A percentile compares a stretch with the other conserved stretches of the same genome.
phyloP scores from a whole-genome alignment of 768 basidiomycete genomes.

The Porpolomopsis calyptriformis region DNA sequence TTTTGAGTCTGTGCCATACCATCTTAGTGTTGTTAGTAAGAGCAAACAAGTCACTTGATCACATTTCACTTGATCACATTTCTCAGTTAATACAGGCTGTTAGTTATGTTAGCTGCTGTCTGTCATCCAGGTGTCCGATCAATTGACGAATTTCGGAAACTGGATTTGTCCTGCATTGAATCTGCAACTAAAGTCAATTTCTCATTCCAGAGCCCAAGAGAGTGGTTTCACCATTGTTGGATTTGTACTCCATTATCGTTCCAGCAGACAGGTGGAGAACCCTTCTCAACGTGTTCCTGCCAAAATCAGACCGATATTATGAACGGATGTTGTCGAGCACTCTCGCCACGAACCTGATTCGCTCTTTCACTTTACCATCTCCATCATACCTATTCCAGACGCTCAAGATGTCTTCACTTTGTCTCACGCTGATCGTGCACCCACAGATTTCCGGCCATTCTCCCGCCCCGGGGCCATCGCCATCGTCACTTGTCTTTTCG shows the following conservation, averaged over 20 bases:
- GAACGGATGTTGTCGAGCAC: constrained; percentile 1
- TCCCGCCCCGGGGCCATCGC: constrained; percentile 26
- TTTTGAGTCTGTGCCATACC: not conserved
- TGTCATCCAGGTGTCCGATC: constrained; percentile 39
- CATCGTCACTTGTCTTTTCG: constrained; percentile 26
- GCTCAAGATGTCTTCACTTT: constrained; percentile 88
- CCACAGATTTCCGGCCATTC: constrained; percentile 84
- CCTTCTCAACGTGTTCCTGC: constrained; percentile 68
- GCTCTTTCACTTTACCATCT: constrained; percentile 65
- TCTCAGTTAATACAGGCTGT: too few species aligned
- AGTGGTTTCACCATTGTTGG: constrained; percentile 61
- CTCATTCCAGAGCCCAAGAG: not conserved
- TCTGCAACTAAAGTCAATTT: constrained; percentile 33
- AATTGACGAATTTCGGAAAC: constrained; percentile 60
- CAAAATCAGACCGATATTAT: not conserved
- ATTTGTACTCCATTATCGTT: constrained; percentile 91
- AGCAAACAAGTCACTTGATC: not conserved
- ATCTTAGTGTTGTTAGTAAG: not conserved
- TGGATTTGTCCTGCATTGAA: constrained; percentile 83
- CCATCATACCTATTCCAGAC: constrained; percentile 84
- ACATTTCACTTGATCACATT: not conserved
- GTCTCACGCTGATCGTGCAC: constrained; percentile 87
- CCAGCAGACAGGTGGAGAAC: constrained; percentile 66
- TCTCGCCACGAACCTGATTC: constrained; percentile 55
- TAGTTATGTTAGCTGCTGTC: too few species aligned